Conservation (phyloP, 2,329 filamentous ascomycete species). For the Colletotrichum sp. region DNA sequence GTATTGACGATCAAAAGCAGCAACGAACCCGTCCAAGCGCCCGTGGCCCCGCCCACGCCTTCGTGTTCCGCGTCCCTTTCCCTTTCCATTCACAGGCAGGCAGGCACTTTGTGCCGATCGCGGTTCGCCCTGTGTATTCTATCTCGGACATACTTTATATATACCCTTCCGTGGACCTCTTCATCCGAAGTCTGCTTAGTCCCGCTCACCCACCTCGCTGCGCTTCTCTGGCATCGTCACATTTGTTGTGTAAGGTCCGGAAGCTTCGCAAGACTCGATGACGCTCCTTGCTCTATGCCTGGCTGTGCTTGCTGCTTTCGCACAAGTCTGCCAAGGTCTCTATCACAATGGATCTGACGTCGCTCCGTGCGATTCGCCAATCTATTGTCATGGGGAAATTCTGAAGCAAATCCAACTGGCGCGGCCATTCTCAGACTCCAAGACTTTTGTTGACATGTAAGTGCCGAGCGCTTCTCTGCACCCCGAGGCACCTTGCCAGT, state of each 20-base stretch:
- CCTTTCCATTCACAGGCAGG: not conserved
- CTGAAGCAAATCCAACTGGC: slow-evolving; percentile 68
- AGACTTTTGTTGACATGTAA: slow-evolving; percentile 75
- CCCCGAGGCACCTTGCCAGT: not conserved
- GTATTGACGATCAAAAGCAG: not conserved
- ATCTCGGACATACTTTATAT: not conserved
- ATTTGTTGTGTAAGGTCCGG: not conserved
- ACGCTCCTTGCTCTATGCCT: not conserved
- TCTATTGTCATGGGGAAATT: slow-evolving; percentile 72
- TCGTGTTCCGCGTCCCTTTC: not conserved
- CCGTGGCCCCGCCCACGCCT: not conserved
- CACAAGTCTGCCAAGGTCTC: slow-evolving; percentile 44
- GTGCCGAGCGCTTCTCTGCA: slow-evolving; percentile 22
- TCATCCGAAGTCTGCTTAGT: not conserved
- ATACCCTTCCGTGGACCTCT: not conserved
- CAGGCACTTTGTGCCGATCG: not conserved
- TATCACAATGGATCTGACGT: slow-evolving; percentile 65
- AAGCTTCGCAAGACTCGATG: not conserved
- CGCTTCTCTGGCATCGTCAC: not conserved
- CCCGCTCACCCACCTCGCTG: not conserved
- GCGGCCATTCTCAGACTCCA: slow-evolving; percentile 68
- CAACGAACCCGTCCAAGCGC: not conserved
- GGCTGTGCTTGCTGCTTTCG: slow-evolving; percentile 2
- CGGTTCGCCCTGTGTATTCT: not conserved
- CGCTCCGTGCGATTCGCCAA: slow-evolving; percentile 69